phyloP scores from a whole-genome alignment of 2,329 filamentous ascomycete species.

The Harringtonia aguacate region DNA sequence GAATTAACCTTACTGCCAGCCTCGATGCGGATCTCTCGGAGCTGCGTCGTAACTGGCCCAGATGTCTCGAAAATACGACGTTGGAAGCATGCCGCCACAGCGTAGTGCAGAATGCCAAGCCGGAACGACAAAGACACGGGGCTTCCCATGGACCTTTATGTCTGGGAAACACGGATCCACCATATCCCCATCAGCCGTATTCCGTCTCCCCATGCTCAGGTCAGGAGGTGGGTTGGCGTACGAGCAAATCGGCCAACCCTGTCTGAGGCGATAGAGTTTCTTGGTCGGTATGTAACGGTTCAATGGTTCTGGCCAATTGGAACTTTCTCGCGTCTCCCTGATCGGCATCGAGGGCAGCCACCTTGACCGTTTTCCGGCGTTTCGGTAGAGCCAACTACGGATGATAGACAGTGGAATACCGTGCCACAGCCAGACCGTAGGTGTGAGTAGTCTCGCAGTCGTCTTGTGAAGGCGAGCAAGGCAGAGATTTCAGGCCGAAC shows the following conservation, averaged over 20 bases:
- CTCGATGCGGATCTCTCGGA: conserved; percentile 7
- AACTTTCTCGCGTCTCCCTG: conserved; percentile 12
- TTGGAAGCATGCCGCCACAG: too few relatives aligned
- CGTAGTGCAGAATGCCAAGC: conserved; percentile 1
- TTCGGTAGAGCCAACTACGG: conserved; percentile 12
- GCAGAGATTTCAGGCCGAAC: too few relatives aligned
- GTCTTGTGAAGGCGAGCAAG: too few relatives aligned
- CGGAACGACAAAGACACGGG: conserved; percentile 1
- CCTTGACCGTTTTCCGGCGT: conserved; percentile 17
- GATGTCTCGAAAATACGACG: too few relatives aligned
- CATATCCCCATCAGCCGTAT: too few relatives aligned
- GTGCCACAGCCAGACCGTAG: not conserved
- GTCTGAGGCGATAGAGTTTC: not conserved
- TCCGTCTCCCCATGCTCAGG: too few relatives aligned
- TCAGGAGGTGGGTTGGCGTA: too few relatives aligned
- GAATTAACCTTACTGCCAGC: conserved; percentile 13
- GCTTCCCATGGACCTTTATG: not conserved
- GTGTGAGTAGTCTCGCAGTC: too few relatives aligned
- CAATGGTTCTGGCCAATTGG: not conserved
- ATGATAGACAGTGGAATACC: not conserved
- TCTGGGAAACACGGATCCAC: not conserved
- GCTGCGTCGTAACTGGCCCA: too few relatives aligned
- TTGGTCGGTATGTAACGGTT: not conserved
- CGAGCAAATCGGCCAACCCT: too few relatives aligned
- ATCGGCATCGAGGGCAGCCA: conserved; percentile 16